These are phyloP conservation scores for Edaphochlamys debaryana DNA, from an alignment of 139 green algal species.

Conservation along the genomic window DNA sequence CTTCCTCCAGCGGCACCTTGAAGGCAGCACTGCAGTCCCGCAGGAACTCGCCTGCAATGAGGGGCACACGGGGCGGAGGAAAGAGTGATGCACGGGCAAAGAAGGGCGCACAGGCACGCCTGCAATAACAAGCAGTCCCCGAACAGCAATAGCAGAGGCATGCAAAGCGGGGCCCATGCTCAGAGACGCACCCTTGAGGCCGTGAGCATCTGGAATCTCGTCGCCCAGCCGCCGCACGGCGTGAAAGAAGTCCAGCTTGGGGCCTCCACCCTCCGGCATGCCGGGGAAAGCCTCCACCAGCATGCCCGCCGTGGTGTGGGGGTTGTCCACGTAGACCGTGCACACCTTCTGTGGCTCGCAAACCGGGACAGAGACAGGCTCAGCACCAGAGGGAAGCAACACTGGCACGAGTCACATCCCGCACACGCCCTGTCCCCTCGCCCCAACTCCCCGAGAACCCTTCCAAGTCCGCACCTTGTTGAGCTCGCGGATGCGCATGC, in stretches of 20 bases:
- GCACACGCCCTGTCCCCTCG: neutral
- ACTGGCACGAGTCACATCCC: neutral
- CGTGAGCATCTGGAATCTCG: neutral
- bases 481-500: neutral
- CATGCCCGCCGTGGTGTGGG: neutral
- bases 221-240: neutral
- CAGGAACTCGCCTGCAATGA: too few relatives aligned
- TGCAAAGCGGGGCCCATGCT: too few relatives aligned
- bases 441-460: neutral
- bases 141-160: too few relatives aligned
- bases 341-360: neutral
- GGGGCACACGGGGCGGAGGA: too few relatives aligned
- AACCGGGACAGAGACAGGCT: neutral
- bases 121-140: too few relatives aligned
- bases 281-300: neutral
- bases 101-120: too few relatives aligned
- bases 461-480: neutral
- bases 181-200: neutral
- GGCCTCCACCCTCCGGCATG: neutral
- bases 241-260: conserved; percentile 12
- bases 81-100: too few relatives aligned
- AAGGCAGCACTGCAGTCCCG: too few relatives aligned
- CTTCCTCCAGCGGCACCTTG: too few relatives aligned
- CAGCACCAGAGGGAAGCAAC: neutral
- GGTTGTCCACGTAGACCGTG: neutral